Conservation (phyloP, 352 stramenopile genomes). For the Bremia lactucae region DNA sequence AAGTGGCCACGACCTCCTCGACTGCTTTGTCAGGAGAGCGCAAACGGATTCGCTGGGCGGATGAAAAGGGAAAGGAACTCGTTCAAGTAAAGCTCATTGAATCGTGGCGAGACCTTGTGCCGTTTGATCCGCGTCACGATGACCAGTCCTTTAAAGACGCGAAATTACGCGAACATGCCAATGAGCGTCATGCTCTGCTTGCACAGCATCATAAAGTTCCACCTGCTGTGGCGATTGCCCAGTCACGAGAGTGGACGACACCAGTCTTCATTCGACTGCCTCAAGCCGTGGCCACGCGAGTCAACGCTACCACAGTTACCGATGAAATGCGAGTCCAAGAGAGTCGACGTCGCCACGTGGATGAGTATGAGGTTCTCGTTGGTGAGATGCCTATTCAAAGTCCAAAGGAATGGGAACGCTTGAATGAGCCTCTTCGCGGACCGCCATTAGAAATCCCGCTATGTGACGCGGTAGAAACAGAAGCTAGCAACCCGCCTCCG, state of each 20-base stretch:
- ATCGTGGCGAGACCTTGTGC: constrained; percentile 73
- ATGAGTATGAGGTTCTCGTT: constrained; percentile 76
- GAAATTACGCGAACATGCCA: constrained; percentile 76
- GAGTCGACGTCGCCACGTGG: constrained; percentile 59
- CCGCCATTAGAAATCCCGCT: constrained; percentile 54
- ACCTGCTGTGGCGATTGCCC: constrained; percentile 28
- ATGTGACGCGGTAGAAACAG: constrained; percentile 39
- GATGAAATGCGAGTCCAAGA: constrained; percentile 61
- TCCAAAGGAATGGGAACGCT: constrained; percentile 69
- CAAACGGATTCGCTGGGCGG: constrained; percentile 75
- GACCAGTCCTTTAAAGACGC: constrained; percentile 74
- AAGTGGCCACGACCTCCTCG: constrained; percentile 29
- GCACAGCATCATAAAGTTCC: constrained; percentile 67
- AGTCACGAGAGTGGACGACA: constrained; percentile 53
- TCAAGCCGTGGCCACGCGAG: constrained; percentile 36
- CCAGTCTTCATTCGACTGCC: constrained; percentile 54
- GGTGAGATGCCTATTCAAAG: constrained; percentile 65
- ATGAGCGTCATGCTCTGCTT: constrained; percentile 53
- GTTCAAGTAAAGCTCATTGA: constrained; percentile 80
- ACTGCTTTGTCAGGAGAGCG: constrained; percentile 22
- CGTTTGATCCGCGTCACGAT: constrained; percentile 39
- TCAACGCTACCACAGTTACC: constrained; percentile 22
- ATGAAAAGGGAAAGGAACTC: constrained; percentile 65
- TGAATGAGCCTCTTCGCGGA: constrained; percentile 50
- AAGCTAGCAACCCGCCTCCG: constrained; percentile 10